Percentiles rank a stretch among this genome's conserved stretches.
phyloP scores from a whole-genome alignment of 805 yeast genomes.

The Metschnikowia santaceciliae region DNA sequence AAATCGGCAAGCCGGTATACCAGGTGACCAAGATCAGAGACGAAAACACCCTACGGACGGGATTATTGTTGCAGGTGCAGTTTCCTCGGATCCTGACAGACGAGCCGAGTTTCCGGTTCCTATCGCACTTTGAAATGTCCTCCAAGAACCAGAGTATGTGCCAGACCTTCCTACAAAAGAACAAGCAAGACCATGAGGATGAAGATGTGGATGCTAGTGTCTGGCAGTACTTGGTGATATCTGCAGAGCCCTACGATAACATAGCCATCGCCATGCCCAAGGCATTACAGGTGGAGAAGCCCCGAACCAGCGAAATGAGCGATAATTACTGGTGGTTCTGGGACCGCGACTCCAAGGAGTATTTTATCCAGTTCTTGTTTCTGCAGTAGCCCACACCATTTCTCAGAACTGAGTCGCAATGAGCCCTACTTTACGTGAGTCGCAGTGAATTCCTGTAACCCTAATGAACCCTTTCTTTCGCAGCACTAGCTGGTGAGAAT shows the following conservation, averaged over 20 bases:
- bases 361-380: slow-evolving; percentile 68
- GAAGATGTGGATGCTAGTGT: slow-evolving; percentile 28
- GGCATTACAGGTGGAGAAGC: slow-evolving; percentile 45
- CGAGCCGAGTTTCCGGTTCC: slow-evolving; percentile 65
- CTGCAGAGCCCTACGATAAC: slow-evolving; percentile 90
- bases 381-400: no score
- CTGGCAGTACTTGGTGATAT: slow-evolving; percentile 68
- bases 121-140: slow-evolving; percentile 68
- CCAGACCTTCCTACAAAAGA: slow-evolving; percentile 24
- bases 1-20: slow-evolving; percentile 73
- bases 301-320: slow-evolving; percentile 21
- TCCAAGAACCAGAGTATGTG: slow-evolving; percentile 36
- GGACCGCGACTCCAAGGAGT: slow-evolving; percentile 67
- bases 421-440: no score
- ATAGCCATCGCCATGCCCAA: slow-evolving; percentile 72
- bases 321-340: slow-evolving; percentile 61
- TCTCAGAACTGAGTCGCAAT: no score
- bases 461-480: no score
- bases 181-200: slow-evolving; percentile 16
- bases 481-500: no score
- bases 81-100: slow-evolving; percentile 47
- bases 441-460: no score
- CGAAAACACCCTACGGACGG: slow-evolving; percentile 52
- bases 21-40: slow-evolving; percentile 67
- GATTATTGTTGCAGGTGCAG: slow-evolving; percentile 61